Conservation (phyloP, 148 eudicot genomes). For the Fagopyrum esculentum region DNA sequence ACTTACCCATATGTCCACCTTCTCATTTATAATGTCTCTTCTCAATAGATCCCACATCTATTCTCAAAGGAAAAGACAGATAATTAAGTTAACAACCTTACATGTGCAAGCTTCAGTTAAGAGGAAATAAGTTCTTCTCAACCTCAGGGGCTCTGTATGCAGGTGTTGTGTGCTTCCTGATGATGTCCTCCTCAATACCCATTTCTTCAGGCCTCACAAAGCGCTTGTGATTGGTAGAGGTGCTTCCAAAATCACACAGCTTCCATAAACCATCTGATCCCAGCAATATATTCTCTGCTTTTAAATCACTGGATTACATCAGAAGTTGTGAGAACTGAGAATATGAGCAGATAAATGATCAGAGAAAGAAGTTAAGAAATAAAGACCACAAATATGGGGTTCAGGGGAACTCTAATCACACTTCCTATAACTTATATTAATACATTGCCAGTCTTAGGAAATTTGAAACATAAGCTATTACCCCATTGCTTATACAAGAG, state of each 20-base stretch:
- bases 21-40: slow-evolving; percentile 87
- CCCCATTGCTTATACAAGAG: not conserved
- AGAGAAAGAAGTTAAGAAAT: not conserved
- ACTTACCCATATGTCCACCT: slow-evolving; percentile 99
- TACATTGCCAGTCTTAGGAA: too few species aligned
- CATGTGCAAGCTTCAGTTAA: slow-evolving; percentile 8
- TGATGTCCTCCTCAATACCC: slow-evolving; percentile 98
- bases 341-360: not conserved
- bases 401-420: not conserved
- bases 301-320: slow-evolving; percentile 61
- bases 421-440: not conserved
- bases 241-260: slow-evolving; percentile 95
- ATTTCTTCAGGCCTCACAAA: slow-evolving; percentile 97
- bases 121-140: slow-evolving; percentile 24
- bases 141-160: slow-evolving; percentile 99
- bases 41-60: slow-evolving; percentile 97
- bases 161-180: slow-evolving; percentile 97
- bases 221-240: slow-evolving; percentile 86
- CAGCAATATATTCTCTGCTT: slow-evolving; percentile 89
- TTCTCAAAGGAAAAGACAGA: slow-evolving; percentile 29
- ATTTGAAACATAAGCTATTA: too few species aligned
- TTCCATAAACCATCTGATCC: slow-evolving; percentile 95
- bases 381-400: not conserved
- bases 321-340: slow-evolving; percentile 7
- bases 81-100: slow-evolving; percentile 22